Evolutionary conservation across 2,329 filamentous ascomycete genomes (phyloP), one percentile per base, ranked within the genome.

Genomic region (Aspergillus piperis): DNA sequence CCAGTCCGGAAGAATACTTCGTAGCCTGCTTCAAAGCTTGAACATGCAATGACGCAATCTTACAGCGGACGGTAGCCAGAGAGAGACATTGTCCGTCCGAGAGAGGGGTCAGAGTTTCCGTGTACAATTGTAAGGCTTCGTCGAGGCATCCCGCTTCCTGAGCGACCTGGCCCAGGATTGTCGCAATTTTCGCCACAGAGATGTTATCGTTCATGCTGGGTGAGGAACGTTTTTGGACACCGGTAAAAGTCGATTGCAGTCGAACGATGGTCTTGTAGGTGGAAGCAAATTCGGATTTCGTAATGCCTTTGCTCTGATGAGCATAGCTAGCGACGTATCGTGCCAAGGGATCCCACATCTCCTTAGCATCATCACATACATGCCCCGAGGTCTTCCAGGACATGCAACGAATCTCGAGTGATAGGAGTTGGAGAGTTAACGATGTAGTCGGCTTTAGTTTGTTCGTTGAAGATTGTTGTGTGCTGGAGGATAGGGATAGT

Each of bases 341-440:
- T 36, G 73, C 66, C 54, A 82, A 71, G 30, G 78, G 80, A 48
- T 77, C 73, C 66, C 77, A 77, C 47, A 82, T 66, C 53, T 82
- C 80, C 57, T 73, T 76, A 4, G 61, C 68, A 47, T 76, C 69
- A 38, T 82, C 75, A 19, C 73, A 75, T n/a, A 72, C 58, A 63
- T 81, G 79, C 3, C 73, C 71, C 4, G 76, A 72, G 8, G 79
- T 49, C 41, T 74, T 75, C 80, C 80, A 81, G 38, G 77, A 77
- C 59, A 75, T 69, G 44, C 68, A 72, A 42, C 75, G 72, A 59
- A 78, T 70, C 63, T 81, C 77, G 51, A 80, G 64, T 15, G 76
- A 73, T 51, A 78, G 54, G n/a, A 80, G 58, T 62, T 80, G 75
- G n/a, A 81, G 63, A n/a, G 57, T 70, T 27, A 80, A 60, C 0